Conservation (phyloP, 768 basidiomycete species). For the Sporobolomyces phaffii region DNA sequence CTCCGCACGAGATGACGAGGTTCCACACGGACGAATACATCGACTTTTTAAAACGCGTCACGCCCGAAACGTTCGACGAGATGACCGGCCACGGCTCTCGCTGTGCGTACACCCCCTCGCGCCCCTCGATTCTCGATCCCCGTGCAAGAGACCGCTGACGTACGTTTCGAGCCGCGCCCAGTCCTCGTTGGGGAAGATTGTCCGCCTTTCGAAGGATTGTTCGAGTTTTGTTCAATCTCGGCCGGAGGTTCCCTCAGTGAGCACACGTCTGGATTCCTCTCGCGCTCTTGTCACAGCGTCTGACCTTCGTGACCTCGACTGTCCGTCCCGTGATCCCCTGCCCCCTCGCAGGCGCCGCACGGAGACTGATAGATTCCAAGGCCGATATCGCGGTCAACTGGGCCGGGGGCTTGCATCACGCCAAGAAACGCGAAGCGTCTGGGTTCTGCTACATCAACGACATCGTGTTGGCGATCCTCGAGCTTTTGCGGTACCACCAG, state of each 20-base stretch:
- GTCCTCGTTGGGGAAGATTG: constrained; percentile 82
- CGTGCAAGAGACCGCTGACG: too few species aligned
- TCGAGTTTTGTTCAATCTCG: constrained; percentile 94
- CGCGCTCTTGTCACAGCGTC: too few species aligned
- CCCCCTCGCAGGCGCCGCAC: constrained; percentile 60
- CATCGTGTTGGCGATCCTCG: constrained; percentile 89
- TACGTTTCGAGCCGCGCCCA: constrained; percentile 35
- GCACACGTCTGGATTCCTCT: constrained; percentile 39
- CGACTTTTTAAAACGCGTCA: constrained; percentile 78
- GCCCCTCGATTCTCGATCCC: too few species aligned
- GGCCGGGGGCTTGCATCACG: constrained; percentile 97
- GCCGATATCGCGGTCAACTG: constrained; percentile 86
- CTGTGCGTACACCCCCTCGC: constrained; percentile 57
- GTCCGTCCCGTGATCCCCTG: background rate
- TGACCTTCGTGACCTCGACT: too few species aligned
- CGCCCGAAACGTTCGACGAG: constrained; percentile 82
- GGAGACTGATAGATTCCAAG: constrained; percentile 68
- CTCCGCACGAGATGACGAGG: constrained; percentile 71
- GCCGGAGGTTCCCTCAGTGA: constrained; percentile 88
- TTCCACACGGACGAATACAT: constrained; percentile 99
- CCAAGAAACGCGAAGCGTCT: constrained; percentile 96
- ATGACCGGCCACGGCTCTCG: constrained; percentile 75
- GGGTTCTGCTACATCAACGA: constrained; percentile 99
- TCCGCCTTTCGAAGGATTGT: constrained; percentile 90
- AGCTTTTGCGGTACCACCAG: constrained; percentile 67